These are phyloP conservation scores for Escovopsis sp. DNA, from an alignment of 2,329 filamentous ascomycete species.

Conservation along the genomic window DNA sequence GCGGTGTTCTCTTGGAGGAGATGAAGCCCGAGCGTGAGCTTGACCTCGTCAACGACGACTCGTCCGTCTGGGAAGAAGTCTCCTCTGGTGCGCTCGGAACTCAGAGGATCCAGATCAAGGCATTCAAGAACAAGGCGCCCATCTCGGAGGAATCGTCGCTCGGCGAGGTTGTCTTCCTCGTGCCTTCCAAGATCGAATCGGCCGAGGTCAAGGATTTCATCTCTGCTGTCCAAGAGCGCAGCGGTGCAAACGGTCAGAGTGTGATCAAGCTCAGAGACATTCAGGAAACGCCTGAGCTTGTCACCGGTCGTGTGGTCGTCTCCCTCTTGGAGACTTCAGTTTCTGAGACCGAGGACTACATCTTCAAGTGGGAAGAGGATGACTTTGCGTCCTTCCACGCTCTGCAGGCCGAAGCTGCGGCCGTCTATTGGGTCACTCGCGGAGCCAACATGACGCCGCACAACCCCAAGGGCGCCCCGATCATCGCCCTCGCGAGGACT, in stretches of 20 bases:
- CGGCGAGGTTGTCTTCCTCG: background rate
- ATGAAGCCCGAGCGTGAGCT: background rate
- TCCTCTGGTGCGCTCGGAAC: no score
- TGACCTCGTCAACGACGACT: background rate
- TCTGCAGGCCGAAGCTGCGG: conserved; percentile 21
- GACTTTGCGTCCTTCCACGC: conserved; percentile 27
- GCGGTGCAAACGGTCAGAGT: no score
- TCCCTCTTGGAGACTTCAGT: conserved; percentile 31
- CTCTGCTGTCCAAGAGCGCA: background rate
- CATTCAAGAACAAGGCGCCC: background rate
- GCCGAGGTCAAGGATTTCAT: background rate
- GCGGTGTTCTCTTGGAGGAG: conserved; percentile 16
- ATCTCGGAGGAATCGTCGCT: background rate
- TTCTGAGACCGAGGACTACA: conserved; percentile 8
- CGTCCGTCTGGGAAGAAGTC: background rate
- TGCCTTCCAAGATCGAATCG: background rate
- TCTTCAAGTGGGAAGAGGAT: conserved; percentile 25
- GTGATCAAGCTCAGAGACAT: conserved; percentile 3
- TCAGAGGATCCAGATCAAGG: background rate
- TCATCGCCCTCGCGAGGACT: conserved; percentile 32
- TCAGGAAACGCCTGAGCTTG: conserved; percentile 3
- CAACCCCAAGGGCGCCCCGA: conserved; percentile 23
- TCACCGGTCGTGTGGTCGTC: conserved; percentile 22
- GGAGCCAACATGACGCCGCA: conserved; percentile 23
- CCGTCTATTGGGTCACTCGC: conserved; percentile 33